These are phyloP conservation scores for Spizellomyces punctatus DNA, from an alignment of 192 early-diverging fungal genomes.

Conservation along the genomic window DNA sequence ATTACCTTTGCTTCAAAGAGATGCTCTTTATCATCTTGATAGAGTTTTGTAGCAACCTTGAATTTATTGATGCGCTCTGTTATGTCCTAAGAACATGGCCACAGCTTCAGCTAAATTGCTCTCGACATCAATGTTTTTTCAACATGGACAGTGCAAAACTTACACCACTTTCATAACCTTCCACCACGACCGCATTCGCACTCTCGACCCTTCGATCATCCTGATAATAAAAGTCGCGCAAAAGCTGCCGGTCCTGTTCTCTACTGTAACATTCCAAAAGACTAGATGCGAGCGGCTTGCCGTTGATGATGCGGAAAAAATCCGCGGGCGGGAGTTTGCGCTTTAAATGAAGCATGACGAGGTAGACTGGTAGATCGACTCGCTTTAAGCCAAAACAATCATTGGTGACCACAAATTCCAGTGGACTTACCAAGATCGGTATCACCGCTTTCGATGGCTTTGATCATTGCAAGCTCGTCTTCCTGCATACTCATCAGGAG, in stretches of 20 bases:
- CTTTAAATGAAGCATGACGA: slow-evolving; percentile 88
- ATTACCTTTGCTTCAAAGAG: slow-evolving; percentile 73
- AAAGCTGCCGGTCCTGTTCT: slow-evolving; percentile 70
- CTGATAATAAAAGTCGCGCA: slow-evolving; percentile 97
- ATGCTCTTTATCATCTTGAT: slow-evolving; percentile 70
- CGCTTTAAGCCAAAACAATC: background rate
- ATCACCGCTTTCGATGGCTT: slow-evolving; percentile 93
- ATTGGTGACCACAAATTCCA: background rate
- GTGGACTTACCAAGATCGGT: slow-evolving; percentile 78
- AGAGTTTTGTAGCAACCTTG: slow-evolving; percentile 70
- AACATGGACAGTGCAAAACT: background rate
- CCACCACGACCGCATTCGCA: slow-evolving; percentile 50
- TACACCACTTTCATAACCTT: slow-evolving; percentile 35
- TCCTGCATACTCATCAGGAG: slow-evolving; percentile 91
- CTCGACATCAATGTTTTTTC: no score
- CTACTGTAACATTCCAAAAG: slow-evolving; percentile 85
- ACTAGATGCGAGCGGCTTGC: slow-evolving; percentile 79
- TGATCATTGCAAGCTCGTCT: slow-evolving; percentile 82
- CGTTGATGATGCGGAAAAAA: slow-evolving; percentile 85
- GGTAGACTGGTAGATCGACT: slow-evolving; percentile 62
- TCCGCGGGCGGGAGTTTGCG: slow-evolving; percentile 81
- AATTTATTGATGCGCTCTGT: slow-evolving; percentile 68
- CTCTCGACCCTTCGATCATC: slow-evolving; percentile 79
- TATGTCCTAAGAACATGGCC: slow-evolving; percentile 46
- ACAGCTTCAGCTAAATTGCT: no score